phyloP scores from a whole-genome alignment of 352 stramenopile species.

The Phytophthora crassamura region DNA sequence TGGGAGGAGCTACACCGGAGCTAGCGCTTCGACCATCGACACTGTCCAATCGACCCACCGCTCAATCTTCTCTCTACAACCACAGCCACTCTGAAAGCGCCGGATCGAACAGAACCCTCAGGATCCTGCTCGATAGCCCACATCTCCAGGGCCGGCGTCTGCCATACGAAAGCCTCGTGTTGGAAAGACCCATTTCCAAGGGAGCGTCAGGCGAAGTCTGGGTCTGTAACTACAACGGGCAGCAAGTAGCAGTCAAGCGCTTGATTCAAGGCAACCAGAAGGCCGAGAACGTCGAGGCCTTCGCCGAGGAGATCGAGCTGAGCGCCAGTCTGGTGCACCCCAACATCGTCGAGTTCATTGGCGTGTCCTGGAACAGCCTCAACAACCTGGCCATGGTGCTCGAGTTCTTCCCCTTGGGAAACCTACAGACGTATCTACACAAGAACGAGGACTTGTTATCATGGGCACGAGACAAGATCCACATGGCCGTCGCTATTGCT shows the following conservation, averaged over 20 bases:
- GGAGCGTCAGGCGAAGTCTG: constrained; percentile 55
- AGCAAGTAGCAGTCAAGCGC: constrained; percentile 51
- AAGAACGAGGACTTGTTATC: constrained; percentile 32
- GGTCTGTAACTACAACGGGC: constrained; percentile 46
- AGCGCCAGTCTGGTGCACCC: constrained; percentile 54
- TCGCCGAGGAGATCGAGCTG: constrained; percentile 65
- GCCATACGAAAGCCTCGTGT: constrained; percentile 23
- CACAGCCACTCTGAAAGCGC: constrained; percentile 13
- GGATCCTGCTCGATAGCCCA: constrained; percentile 21
- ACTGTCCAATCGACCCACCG: constrained; percentile 4
- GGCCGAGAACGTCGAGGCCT: constrained; percentile 39
- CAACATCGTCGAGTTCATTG: constrained; percentile 57
- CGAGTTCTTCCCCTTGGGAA: constrained; percentile 33
- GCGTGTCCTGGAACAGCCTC: constrained; percentile 56
- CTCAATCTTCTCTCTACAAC: constrained; percentile 11
- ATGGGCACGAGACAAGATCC: constrained; percentile 46
- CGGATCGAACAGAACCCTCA: constrained; percentile 26
- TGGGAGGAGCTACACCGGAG: constrained; percentile 9
- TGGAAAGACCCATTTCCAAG: constrained; percentile 29
- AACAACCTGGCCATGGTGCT: constrained; percentile 44
- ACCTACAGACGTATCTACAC: constrained; percentile 28
- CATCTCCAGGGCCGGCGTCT: constrained; percentile 32
- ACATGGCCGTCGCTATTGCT: constrained; percentile 53
- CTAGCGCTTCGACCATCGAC: background rate
- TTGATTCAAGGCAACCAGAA: constrained; percentile 40